Evolutionary conservation across 768 basidiomycete species (phyloP), one percentile per base, ranked within the genome.

Genomic region (Lepiota brunneoincarnata): DNA sequence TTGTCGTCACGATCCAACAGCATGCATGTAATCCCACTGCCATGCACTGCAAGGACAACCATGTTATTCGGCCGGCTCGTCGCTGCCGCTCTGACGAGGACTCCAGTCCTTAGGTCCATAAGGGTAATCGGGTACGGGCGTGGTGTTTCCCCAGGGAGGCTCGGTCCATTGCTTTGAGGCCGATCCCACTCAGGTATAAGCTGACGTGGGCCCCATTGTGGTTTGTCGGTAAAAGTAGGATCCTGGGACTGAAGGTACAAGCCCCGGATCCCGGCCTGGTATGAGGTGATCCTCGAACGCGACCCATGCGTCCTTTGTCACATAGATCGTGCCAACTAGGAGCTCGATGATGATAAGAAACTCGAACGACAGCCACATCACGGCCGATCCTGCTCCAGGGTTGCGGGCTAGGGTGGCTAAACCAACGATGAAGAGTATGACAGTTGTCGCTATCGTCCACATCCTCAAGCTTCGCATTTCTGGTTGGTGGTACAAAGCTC

Each of bases 11-110:
- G 60, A 35, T 59, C 31, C 2, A 64, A 36, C 1, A 64, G 54
- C 56, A 63, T 63, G 42, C 59, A 61, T 0, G 63, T 61, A 7
- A 62, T 44, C 0, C n/a, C n/a, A n/a, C n/a, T n/a, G n/a, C n/a
- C n/a, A n/a, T n/a, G n/a, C n/a, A n/a, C n/a, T n/a, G n/a, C 60
- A 41, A 61, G 47, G 3, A 42, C 12, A 11, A 53, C 42, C 35
- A 61, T 41, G 39, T 28, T 24, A n/a, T 56, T 59, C 2, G 55
- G 50, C 4, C 17, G 15, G 5, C 38, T 46, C 34, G 49, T 43
- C 9, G 57, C 59, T 6, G 37, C 21, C 20, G 49, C 35, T n/a
- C 41, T 50, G 20, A 52, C 52, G 31, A 42, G 11, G 10, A 59
- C 46, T 6, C 52, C 35, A 17, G 43, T 48, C 10, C 34, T 11